A percentile compares a stretch with the other conserved stretches of the same genome.
Conservation (phyloP, 805 yeast genomes). For the Monosporozyma aquatica region DNA sequence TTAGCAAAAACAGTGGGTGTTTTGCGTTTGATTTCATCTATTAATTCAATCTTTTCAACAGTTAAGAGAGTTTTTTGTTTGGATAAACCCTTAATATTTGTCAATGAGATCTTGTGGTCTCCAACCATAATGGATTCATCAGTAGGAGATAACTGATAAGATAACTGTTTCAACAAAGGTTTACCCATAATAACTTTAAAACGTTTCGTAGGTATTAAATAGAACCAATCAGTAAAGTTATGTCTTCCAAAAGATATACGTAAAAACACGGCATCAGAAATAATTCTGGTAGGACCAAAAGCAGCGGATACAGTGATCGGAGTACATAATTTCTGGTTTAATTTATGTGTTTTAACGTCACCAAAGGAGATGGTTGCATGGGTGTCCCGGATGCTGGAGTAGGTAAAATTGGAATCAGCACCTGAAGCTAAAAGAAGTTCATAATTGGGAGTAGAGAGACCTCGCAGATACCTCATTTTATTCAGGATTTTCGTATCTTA, state of each 20-base stretch:
- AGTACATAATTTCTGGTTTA: background rate
- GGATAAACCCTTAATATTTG: background rate
- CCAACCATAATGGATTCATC: background rate
- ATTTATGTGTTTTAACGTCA: background rate
- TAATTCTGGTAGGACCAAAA: background rate
- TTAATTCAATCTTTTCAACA: background rate
- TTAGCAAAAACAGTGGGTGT: background rate
- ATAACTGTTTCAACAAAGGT: background rate
- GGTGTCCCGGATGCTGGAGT: background rate
- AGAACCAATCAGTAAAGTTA: background rate
- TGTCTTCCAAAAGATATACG: background rate
- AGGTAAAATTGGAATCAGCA: slow-evolving; percentile 1
- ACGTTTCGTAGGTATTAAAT: background rate
- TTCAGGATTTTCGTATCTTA: no score
- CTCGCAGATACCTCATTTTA: no score
- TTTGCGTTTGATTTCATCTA: background rate
- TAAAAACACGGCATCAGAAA: background rate
- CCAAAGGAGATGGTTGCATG: background rate
- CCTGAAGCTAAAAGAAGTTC: background rate
- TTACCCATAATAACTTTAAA: background rate
- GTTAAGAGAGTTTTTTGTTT: no score
- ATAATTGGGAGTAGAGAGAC: no score
- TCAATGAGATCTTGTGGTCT: background rate
- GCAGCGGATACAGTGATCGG: background rate
- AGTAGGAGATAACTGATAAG: background rate